phyloP scores from a whole-genome alignment of 371 early-diverging fungal species.

The Dinochytrium kinnereticum region DNA sequence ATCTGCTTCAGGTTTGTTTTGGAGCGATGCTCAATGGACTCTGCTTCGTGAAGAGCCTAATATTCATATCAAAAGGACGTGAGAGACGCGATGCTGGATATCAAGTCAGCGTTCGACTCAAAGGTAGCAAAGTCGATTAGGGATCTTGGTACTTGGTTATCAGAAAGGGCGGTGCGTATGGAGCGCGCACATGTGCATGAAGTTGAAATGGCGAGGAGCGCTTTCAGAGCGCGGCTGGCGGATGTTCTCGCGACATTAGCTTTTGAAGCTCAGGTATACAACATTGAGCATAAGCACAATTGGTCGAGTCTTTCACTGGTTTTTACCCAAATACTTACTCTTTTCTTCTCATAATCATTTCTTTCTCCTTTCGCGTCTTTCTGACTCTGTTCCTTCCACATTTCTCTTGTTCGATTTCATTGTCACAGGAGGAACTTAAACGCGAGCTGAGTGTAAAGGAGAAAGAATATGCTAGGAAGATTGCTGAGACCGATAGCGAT shows the following conservation, averaged over 20 bases:
- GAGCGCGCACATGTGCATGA: conserved; percentile 11
- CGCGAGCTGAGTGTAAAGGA: background rate
- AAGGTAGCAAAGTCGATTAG: background rate
- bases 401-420: background rate
- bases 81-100: conserved; percentile 5
- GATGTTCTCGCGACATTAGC: background rate
- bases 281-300: too few relatives aligned
- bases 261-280: background rate
- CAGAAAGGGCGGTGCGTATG: background rate
- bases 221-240: background rate
- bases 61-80: too few relatives aligned
- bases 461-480: background rate
- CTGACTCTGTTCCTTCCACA: too few relatives aligned
- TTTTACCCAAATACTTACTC: background rate
- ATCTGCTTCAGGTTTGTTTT: conserved; percentile 11
- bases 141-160: background rate
- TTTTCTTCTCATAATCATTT: background rate
- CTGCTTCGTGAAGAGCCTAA: too few relatives aligned
- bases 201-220: conserved; percentile 8
- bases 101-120: background rate
- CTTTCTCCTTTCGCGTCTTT: too few relatives aligned
- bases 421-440: background rate
- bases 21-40: too few relatives aligned
- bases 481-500: background rate
- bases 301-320: background rate